phyloP scores from a whole-genome alignment of 495 filamentous ascomycete species.

The Hypoxylon perforatum region DNA sequence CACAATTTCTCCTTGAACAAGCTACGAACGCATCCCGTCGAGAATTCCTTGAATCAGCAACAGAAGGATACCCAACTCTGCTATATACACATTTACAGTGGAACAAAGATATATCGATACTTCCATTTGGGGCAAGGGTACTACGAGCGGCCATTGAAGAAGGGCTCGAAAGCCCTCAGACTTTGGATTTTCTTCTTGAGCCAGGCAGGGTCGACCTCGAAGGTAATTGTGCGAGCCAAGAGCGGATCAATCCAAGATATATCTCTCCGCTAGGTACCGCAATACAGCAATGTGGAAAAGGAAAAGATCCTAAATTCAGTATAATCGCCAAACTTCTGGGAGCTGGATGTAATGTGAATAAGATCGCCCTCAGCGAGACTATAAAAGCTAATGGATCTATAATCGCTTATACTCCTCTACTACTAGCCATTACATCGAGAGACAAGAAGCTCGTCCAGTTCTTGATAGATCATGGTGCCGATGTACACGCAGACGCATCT shows the following conservation, averaged over 20 bases:
- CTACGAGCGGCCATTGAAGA: neutral
- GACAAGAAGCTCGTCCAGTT: slow-evolving; percentile 37
- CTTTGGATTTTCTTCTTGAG: neutral
- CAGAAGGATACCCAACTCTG: too few species aligned
- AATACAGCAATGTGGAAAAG: neutral
- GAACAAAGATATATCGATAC: neutral
- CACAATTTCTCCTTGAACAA: too few species aligned
- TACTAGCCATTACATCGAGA: slow-evolving; percentile 25
- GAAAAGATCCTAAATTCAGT: neutral
- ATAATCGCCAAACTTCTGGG: neutral
- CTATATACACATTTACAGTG: too few species aligned
- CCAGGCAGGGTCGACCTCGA: neutral
- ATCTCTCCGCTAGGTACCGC: neutral
- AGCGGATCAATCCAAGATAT: too few species aligned
- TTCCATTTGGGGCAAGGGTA: neutral
- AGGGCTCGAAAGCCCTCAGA: neutral
- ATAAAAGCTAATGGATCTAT: neutral
- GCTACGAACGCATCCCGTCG: too few species aligned
- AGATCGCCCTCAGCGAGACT: neutral
- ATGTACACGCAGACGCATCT: slow-evolving; percentile 27
- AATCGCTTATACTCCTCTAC: slow-evolving; percentile 8
- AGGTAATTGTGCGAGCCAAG: too few species aligned
- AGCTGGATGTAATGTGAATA: neutral
- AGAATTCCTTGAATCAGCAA: too few species aligned
- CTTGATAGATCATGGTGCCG: slow-evolving; percentile 47